Base-by-base conservation (phyloP, 2,329 filamentous ascomycete species). In the Hymenoscyphus albidus region DNA sequence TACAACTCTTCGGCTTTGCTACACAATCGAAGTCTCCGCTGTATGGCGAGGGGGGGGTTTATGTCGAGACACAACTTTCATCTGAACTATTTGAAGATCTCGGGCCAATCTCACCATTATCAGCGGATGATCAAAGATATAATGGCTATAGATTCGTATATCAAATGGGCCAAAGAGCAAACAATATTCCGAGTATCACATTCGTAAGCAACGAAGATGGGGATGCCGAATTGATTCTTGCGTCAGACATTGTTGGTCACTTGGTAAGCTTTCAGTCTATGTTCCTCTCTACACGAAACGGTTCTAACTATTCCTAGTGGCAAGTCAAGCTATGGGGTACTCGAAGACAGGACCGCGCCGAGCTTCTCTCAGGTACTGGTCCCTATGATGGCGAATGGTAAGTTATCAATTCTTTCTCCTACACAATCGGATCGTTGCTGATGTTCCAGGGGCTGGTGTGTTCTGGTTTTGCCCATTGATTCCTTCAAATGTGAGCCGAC, bases 1-100 rank as follows among this genome's bases (percentile, higher is more conserved):
- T 90, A 35, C 82, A 79, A 0, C 80, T 87, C 0, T 86, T 86
- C 70, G 82, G 81, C 0, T 79, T 81, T 68, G 80, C 80, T 67
- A 31, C 13, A 44, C 16, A 27, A 42, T 2, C 44, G 27, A 40
- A 22, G 14, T 13, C 51, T 14, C n/a, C 61, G 2, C 18, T 7
- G 51, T 7, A 39, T 22, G 22, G 5, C 18, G 14, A 5, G 54
- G 10, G 13, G 9, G 18, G 44, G 31, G 22, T 16, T 9, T 10
- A 40, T 44, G 31, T 12, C 27, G n/a, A 57, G 18, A 48, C 9
- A 57, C 27, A n/a, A 22, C 31, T 27, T 27, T 10, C 31, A 38
- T n/a, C 4, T 16, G 14, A n/a, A 22, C 1, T 18, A 18, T 35
- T 14, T 32, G 31, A 56, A 58, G n/a, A 22, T 2, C 18, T 38